Conservation (phyloP, 2,329 filamentous ascomycete species). For the Penicillium vulpinum region DNA sequence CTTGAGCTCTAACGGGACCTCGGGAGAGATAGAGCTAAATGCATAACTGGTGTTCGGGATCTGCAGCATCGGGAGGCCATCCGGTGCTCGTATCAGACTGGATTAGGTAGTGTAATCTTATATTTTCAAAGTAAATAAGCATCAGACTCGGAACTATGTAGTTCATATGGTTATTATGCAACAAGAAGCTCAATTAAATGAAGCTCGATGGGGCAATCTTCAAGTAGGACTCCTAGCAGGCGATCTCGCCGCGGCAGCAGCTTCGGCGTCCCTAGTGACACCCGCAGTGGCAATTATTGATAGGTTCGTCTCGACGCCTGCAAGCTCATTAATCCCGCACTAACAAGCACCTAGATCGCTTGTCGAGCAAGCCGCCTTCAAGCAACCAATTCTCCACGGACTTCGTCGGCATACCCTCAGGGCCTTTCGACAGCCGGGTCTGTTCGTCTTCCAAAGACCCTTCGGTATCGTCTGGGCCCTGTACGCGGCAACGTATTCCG, state of each 20-base stretch:
- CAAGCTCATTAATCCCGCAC: neutral
- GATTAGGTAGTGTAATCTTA: neutral
- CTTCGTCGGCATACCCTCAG: slow-evolving; percentile 21
- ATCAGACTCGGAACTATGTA: neutral
- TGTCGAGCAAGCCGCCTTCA: slow-evolving; percentile 27
- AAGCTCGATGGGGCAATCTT: slow-evolving; percentile 8
- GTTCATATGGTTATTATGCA: slow-evolving; percentile 12
- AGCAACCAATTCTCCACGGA: slow-evolving; percentile 23
- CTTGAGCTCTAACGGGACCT: neutral
- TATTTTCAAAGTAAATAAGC: slow-evolving; percentile 5
- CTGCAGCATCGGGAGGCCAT: slow-evolving; percentile 5
- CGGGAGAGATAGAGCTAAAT: neutral
- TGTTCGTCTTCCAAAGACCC: slow-evolving; percentile 39
- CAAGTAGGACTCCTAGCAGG: slow-evolving; percentile 19
- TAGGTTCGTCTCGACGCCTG: slow-evolving; percentile 15
- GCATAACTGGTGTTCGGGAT: neutral
- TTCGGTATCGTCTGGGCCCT: slow-evolving; percentile 50
- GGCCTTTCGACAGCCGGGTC: slow-evolving; percentile 22
- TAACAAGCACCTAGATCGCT: slow-evolving; percentile 19
- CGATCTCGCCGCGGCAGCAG: slow-evolving; percentile 27
- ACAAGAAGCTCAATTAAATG: slow-evolving; percentile 3
- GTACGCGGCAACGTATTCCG: slow-evolving; percentile 82
- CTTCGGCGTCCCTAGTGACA: slow-evolving; percentile 28
- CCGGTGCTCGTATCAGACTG: neutral
- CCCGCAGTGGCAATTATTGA: slow-evolving; percentile 32